Evolutionary conservation across 306 rosid species (phyloP), one percentile per base, ranked within the genome.

Genomic region (Begonia loranthoides): DNA sequence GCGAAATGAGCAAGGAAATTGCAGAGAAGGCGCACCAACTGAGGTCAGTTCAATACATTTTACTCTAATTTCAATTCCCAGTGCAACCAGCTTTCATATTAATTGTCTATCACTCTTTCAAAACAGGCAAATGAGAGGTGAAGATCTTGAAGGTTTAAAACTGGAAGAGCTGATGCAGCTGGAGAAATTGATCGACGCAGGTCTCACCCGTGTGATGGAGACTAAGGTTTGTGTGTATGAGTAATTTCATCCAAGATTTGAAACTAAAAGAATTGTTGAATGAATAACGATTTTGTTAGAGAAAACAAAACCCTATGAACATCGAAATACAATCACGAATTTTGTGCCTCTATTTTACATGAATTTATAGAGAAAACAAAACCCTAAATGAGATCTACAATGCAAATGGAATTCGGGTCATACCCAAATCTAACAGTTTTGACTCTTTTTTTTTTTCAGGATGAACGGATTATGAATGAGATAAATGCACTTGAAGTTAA

Each of bases 51-150:
- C 12, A 15, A 2, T 17, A 43, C n/a, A 2, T 54, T 16, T 55
- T 11, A 12, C 17, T 16, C 8, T 13, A 43, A 12, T 22, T 12
- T 57, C 0, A 1, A 10, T 9, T 2, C 8, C 5, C 21, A 28
- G 9, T 4, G 6, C 36, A 28, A 28, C 36, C 36, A 28, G 36
- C 36, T 28, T 28, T 28, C 36, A 28, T 28, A 5, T 28, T 28
- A 28, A 3, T 28, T 28, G 8, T 28, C 36, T 3, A 7, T 28
- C 36, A 28, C 36, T 4, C 36, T 28, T 28, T 28, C 36, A 28
- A 28, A 24, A 56, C 49, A 71, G 82, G 66, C 69, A 57, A 50
- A 54, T 65, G 75, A 61, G 36, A 8, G 82, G 75, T 4, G 65
- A 61, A 52, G 75, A 64, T 43, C 72, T 76, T 16, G 52, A 67